Percentiles rank a stretch among this genome's conserved stretches.
phyloP scores from a whole-genome alignment of 345 rosid species.

The Brassica nigra region DNA sequence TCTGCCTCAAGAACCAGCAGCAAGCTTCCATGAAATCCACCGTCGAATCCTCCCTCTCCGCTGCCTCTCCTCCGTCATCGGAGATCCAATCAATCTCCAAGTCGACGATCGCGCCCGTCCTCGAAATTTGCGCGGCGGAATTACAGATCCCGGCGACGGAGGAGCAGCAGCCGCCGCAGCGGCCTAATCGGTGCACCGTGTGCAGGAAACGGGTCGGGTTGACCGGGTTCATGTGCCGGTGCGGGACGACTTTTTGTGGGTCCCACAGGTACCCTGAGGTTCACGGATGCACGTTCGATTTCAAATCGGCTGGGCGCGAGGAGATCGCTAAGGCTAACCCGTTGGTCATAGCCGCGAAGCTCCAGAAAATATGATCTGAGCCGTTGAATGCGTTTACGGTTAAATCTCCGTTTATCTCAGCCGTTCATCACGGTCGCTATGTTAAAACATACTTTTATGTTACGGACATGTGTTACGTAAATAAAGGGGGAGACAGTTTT shows the following conservation, averaged over 20 bases:
- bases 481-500: constrained; percentile 18
- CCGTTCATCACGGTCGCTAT: constrained; percentile 29
- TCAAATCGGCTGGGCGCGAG: constrained; percentile 51
- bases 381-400: constrained; percentile 13
- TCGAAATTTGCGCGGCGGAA: not conserved
- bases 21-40: constrained; percentile 46
- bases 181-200: constrained; percentile 48
- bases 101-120: constrained; percentile 4
- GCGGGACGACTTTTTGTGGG: constrained; percentile 57
- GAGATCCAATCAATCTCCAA: constrained; percentile 18
- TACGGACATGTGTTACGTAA: constrained; percentile 28
- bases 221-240: constrained; percentile 53
- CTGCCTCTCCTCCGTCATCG: constrained; percentile 32
- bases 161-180: constrained; percentile 8
- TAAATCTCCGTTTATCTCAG: constrained; percentile 25
- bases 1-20: constrained; percentile 48
- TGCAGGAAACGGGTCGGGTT: constrained; percentile 57
- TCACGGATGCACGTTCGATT: constrained; percentile 53
- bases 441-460: constrained; percentile 12
- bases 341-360: constrained; percentile 50
- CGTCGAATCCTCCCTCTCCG: constrained; percentile 48
- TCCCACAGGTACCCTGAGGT: constrained; percentile 57
- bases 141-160: not conserved
- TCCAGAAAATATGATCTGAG: constrained; percentile 46
- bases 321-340: constrained; percentile 61